Evolutionary conservation across 768 basidiomycete species (phyloP).

Genomic region (Tubosaeta brunneosetosa): DNA sequence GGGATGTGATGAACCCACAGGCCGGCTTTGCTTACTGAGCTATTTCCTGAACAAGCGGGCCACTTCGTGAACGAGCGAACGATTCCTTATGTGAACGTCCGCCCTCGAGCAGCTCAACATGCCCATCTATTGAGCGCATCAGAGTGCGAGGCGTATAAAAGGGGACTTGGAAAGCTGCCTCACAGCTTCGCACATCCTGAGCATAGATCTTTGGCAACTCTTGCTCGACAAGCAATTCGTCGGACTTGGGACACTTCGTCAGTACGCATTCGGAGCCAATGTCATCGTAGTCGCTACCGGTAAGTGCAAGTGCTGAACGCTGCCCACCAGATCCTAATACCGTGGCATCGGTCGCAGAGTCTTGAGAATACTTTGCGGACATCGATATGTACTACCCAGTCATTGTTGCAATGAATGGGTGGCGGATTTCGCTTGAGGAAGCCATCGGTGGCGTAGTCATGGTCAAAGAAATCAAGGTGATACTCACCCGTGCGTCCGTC

Average conservation of each 20-base stretch:
- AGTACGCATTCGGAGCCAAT: neutral
- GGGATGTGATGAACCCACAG: too few relatives aligned
- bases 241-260: constrained; percentile 10
- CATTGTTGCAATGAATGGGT: neutral
- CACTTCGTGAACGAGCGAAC: neutral
- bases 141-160: constrained; percentile 10
- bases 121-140: neutral
- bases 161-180: neutral
- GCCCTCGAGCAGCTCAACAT: neutral
- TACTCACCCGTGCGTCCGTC: too few relatives aligned
- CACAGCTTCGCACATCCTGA: too few relatives aligned
- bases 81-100: neutral
- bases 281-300: constrained; percentile 9
- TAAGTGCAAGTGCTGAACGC: constrained; percentile 10
- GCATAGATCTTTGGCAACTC: too few relatives aligned
- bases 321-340: neutral
- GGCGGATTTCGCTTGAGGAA: too few relatives aligned
- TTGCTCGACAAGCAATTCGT: constrained; percentile 16
- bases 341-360: neutral
- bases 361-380: neutral
- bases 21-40: too few relatives aligned
- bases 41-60: neutral
- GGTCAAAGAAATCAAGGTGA: too few relatives aligned
- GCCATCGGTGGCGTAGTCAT: too few relatives aligned
- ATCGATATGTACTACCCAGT: neutral